Evolutionary conservation across 2,329 filamentous ascomycete species (phyloP).

Genomic region (Exophiala sp.): DNA sequence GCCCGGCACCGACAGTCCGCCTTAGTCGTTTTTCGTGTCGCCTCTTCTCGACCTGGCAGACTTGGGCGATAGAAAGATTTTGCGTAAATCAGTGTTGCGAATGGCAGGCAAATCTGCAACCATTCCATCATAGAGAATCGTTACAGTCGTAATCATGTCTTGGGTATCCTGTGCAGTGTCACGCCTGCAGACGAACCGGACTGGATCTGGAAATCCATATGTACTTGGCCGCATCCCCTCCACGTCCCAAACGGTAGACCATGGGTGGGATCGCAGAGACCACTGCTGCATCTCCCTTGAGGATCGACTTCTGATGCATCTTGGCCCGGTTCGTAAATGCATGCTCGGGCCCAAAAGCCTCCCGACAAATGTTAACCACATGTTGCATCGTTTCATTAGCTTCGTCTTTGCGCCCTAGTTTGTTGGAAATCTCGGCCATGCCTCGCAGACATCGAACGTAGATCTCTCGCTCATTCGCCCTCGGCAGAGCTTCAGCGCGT

Average conservation of each 20-base stretch:
- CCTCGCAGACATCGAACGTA: constrained; percentile 28
- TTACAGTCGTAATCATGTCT: constrained; percentile 2
- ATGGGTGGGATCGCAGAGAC: constrained; percentile 26
- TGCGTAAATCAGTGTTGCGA: background rate
- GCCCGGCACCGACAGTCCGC: too few relatives aligned
- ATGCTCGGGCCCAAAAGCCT: constrained; percentile 27
- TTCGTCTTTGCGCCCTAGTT: constrained; percentile 23
- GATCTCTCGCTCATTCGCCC: constrained; percentile 27
- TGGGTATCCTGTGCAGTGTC: constrained; percentile 3
- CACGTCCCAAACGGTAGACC: constrained; percentile 28
- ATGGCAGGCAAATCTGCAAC: background rate
- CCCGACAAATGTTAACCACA: constrained; percentile 26
- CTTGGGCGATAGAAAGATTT: background rate
- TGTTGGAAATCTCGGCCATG: constrained; percentile 27
- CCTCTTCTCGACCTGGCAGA: too few relatives aligned
- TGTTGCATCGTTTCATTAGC: constrained; percentile 27
- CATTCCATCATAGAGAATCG: constrained; percentile 1
- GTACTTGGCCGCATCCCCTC: constrained; percentile 27
- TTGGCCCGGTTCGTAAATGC: constrained; percentile 27
- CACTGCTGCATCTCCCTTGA: constrained; percentile 20
- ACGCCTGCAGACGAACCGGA: constrained; percentile 26
- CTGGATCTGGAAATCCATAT: constrained; percentile 28
- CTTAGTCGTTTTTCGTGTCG: too few relatives aligned
- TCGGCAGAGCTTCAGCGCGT: constrained; percentile 19
- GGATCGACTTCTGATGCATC: constrained; percentile 28